Conservation (phyloP, 2,329 filamentous ascomycete genomes). For the Trichothecium roseum region DNA sequence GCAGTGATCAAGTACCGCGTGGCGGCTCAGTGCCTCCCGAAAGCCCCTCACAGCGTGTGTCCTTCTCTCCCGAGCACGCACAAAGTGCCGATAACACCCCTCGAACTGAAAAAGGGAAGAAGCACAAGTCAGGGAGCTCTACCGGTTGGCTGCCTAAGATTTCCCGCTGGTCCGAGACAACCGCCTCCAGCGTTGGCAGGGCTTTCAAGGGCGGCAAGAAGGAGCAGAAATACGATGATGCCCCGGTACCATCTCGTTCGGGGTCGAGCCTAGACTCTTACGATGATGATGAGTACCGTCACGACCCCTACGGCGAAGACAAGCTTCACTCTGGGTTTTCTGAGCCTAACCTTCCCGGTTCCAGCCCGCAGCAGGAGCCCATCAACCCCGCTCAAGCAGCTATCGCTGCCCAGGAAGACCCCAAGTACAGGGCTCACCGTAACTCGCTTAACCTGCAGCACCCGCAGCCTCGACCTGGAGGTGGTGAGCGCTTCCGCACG, state of each 20-base stretch:
- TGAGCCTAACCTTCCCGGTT: constrained; percentile 31
- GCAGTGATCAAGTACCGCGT: constrained; percentile 43
- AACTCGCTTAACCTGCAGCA: constrained; percentile 74
- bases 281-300: constrained; percentile 45
- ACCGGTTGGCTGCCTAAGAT: constrained; percentile 80
- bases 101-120: constrained; percentile 62
- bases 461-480: constrained; percentile 65
- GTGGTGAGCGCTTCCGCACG: constrained; percentile 64
- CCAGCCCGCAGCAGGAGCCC: constrained; percentile 13
- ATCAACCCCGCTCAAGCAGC: constrained; percentile 2
- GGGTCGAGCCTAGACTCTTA: constrained; percentile 64
- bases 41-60: constrained; percentile 46
- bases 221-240: constrained; percentile 48
- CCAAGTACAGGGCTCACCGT: constrained; percentile 73
- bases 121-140: constrained; percentile 79
- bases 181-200: constrained; percentile 74
- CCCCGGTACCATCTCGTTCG: constrained; percentile 57
- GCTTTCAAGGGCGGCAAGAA: constrained; percentile 61
- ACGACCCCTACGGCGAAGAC: constrained; percentile 49
- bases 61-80: constrained; percentile 22
- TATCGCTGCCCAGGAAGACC: constrained; percentile 39
- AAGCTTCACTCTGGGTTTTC: constrained; percentile 48
- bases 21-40: constrained; percentile 43
- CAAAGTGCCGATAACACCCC: constrained; percentile 74
- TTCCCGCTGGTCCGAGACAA: constrained; percentile 95